These are phyloP conservation scores for Trametes pubescens DNA, from an alignment of 1,284 basidiomycete genomes.

Conservation along the genomic window DNA sequence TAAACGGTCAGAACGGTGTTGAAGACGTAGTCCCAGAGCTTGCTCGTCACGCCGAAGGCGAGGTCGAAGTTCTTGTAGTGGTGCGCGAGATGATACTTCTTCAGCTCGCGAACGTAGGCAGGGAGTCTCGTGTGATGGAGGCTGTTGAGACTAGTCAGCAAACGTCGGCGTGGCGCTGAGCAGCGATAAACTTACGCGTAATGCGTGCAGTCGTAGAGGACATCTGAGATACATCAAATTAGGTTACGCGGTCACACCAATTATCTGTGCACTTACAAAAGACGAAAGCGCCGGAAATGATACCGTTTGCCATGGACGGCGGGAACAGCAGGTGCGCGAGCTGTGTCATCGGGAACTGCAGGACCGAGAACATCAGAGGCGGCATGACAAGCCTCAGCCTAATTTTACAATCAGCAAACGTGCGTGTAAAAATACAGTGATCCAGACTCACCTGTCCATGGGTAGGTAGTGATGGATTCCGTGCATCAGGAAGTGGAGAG, in stretches of 20 bases:
- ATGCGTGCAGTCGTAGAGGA: conserved; percentile 92
- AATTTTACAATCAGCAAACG: conserved; percentile 20
- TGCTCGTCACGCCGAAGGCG: conserved; percentile 97
- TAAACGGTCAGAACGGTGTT: conserved; percentile 80
- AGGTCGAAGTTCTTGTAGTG: conserved; percentile 99
- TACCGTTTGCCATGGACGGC: conserved; percentile 86
- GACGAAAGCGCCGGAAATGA: conserved; percentile 90
- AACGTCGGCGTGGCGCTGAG: not conserved
- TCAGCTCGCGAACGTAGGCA: conserved; percentile 89
- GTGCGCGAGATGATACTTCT: conserved; percentile 98
- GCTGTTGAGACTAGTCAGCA: conserved; percentile 45
- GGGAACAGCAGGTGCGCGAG: conserved; percentile 91
- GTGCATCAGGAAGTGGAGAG: conserved; percentile 93
- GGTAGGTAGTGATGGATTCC: conserved; percentile 98
- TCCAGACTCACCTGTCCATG: conserved; percentile 80
- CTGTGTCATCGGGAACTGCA: conserved; percentile 90
- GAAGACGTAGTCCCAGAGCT: conserved; percentile 96
- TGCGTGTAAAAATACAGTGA: not conserved
- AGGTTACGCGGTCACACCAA: not conserved
- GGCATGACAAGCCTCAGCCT: conserved; percentile 98
- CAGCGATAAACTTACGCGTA: conserved; percentile 69
- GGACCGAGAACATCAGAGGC: conserved; percentile 81
- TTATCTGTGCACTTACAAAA: conserved; percentile 74
- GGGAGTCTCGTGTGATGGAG: conserved; percentile 93
- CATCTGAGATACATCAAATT: conserved; percentile 55